Base-by-base conservation (phyloP, 306 rosid genomes). In the Acacia confusa region DNA sequence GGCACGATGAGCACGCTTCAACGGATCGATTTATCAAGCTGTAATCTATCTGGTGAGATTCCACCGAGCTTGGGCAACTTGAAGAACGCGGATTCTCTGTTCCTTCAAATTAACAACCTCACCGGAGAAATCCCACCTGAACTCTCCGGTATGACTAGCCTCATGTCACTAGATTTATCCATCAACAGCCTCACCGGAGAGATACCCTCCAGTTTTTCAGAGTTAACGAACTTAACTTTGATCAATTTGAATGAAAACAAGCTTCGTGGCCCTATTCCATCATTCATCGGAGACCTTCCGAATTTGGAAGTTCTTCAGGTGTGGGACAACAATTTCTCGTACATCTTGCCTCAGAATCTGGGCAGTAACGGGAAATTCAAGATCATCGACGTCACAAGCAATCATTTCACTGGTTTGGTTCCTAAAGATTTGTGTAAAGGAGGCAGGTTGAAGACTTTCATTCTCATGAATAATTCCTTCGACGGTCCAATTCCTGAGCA, bases 301-400 rank as follows among this genome's bases (percentile, higher is more conserved):
- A 71, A 89, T 28, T 85, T 93, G 0, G 92, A 91, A 73, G 84
- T 80, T 2, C 78, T 95, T 78, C 95, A 91, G 83, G 22, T 93
- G 11, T 95, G 99, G 99, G 94, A 71, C 17, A 93, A 95, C 85
- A 90, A 95, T 71, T 93, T 93, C 83, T 88, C 97, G 13, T 85
- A 70, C 36, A 81, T 84, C 41, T 88, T 95, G 12, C 99, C 99
- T 0, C 81, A 71, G 58, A 93, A 84, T 66, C 86, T 95, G 0
- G 99, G 99, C 0, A 80, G 79, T 2, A 95, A 88, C 28, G 95
- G 97, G 0, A 87, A 52, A 66, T 83, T 95, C 1, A 69, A 47
- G 64, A 32, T 1, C 28, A 82, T 95, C 13, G 99, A 95, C 53
- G 95, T 93, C 1, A 65, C 93, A 0, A 32, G 32, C 0, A 95